phyloP scores from a whole-genome alignment of 495 filamentous ascomycete species.

The Patellaria atrata region DNA sequence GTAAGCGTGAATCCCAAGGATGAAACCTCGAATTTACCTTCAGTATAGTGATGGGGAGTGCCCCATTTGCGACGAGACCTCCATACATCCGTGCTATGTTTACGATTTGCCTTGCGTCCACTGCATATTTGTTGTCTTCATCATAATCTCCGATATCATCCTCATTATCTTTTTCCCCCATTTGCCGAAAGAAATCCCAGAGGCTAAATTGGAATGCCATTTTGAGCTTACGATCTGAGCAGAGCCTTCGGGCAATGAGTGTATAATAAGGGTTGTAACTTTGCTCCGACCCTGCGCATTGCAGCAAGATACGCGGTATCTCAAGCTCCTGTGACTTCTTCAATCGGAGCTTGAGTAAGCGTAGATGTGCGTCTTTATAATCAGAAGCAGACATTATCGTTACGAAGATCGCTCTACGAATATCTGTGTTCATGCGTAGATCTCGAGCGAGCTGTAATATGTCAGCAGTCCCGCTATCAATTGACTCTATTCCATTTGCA shows the following conservation, averaged over 20 bases:
- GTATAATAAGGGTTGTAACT: conserved; percentile 89
- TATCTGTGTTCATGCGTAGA: conserved; percentile 88
- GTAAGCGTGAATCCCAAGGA: not conserved
- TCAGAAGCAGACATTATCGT: conserved; percentile 79
- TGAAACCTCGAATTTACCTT: conserved; percentile 31
- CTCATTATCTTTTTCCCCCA: conserved; percentile 58
- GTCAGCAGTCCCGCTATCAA: conserved; percentile 46
- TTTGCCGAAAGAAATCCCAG: conserved; percentile 74
- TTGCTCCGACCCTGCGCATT: conserved; percentile 71
- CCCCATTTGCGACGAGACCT: conserved; percentile 50
- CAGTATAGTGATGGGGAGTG: conserved; percentile 47
- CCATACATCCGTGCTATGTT: conserved; percentile 85
- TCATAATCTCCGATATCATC: conserved; percentile 35
- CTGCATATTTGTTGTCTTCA: conserved; percentile 25
- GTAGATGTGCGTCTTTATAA: conserved; percentile 64
- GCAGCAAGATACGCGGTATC: conserved; percentile 74
- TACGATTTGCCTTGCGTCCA: conserved; percentile 53
- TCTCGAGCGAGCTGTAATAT: conserved; percentile 60
- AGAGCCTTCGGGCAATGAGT: conserved; percentile 61
- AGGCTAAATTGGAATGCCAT: conserved; percentile 75
- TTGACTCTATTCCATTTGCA: conserved; percentile 18
- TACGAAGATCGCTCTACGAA: conserved; percentile 84
- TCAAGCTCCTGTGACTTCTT: conserved; percentile 77
- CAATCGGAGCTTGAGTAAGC: conserved; percentile 66
- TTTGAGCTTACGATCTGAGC: conserved; percentile 53